phyloP scores from a whole-genome alignment of 1,284 basidiomycete species.

The Anthracocystis setariae region DNA sequence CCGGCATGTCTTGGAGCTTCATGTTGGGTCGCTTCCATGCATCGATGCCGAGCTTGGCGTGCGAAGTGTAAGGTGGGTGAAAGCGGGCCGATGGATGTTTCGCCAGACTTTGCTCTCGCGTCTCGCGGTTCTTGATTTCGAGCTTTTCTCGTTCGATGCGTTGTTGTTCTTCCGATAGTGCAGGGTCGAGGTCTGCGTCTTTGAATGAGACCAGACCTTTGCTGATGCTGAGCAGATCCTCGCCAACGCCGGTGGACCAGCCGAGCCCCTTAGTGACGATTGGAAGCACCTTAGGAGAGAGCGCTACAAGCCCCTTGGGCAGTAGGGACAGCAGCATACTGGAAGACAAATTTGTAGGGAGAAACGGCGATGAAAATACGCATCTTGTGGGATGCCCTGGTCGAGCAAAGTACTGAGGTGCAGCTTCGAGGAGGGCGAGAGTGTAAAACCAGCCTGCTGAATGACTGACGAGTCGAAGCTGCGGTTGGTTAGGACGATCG shows the following conservation, averaged over 20 bases:
- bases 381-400: conserved; percentile 4
- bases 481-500: conserved; percentile 6
- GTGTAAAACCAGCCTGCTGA: conserved; percentile 25
- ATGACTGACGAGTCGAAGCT: conserved; percentile 11
- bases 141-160: conserved; percentile 8
- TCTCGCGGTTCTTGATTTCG: conserved; percentile 22
- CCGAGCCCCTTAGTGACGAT: conserved; percentile 5
- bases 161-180: conserved; percentile 10
- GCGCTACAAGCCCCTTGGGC: conserved; percentile 18
- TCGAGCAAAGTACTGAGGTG: conserved; percentile 19
- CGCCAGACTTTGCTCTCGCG: conserved; percentile 7
- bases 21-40: conserved; percentile 20
- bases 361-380: conserved; percentile 20
- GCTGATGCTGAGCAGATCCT: conserved; percentile 19
- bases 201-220: conserved; percentile 17
- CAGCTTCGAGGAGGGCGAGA: conserved; percentile 15
- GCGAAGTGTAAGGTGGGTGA: conserved; percentile 27
- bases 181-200: conserved; percentile 11
- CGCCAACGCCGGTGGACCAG: conserved; percentile 18
- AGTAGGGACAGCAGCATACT: conserved; percentile 16
- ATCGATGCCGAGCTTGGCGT: conserved; percentile 18
- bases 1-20: not conserved
- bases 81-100: conserved; percentile 23
- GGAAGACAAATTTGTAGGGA: conserved; percentile 15
- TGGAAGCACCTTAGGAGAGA: conserved; percentile 15